Base-by-base conservation (phyloP, 2,329 filamentous ascomycete genomes). In the Thielaviopsis euricoi region DNA sequence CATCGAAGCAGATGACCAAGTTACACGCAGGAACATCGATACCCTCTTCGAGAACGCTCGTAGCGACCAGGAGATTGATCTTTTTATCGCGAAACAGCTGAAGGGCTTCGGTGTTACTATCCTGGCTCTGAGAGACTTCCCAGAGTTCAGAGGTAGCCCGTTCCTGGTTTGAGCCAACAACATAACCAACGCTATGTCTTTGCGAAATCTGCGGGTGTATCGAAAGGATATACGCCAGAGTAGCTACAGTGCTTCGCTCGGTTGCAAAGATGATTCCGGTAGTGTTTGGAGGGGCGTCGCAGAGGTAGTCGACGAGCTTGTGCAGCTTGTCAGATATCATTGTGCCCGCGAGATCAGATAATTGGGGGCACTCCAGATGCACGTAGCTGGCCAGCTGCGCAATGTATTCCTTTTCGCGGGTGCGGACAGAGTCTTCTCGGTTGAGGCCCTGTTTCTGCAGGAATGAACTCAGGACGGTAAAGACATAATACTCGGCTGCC, bases 251-350 rank as follows among this genome's bases (percentile, higher is more conserved):
- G 1, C 75, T 75, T 55, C 83, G 71, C 64, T 86, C 79, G 59
- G 78, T 72, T 23, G 80, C 85, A 62, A 90, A 90, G 0, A 89
- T 69, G 17, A 90, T 81, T 0, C 82, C 81, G 3, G 77, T 74
- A 0, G 62, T 52, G 25, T 56, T 40, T 15, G 23, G 22, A 6
- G 55, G 56, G 15, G 55, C 50, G 6, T 40, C 33, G 9, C 51
- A 9, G 17, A 85, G 74, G 4, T 78, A 69, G 4, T 67, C 58
- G 2, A 88, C 67, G 17, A 90, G 70, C 6, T 70, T 67, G 19
- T 66, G 64, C 2, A 79, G 72, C 64, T 89, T 88, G n/a, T 76
- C 65, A 0, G 84, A 82, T 0, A 84, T 56, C 6, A 70, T 64
- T 2, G 58, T 22, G 1, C 50, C n/a, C 2, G 56, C 61, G 33